These are phyloP conservation scores for Citrus reticulata DNA, from an alignment of 345 rosid genomes.

Conservation along the genomic window DNA sequence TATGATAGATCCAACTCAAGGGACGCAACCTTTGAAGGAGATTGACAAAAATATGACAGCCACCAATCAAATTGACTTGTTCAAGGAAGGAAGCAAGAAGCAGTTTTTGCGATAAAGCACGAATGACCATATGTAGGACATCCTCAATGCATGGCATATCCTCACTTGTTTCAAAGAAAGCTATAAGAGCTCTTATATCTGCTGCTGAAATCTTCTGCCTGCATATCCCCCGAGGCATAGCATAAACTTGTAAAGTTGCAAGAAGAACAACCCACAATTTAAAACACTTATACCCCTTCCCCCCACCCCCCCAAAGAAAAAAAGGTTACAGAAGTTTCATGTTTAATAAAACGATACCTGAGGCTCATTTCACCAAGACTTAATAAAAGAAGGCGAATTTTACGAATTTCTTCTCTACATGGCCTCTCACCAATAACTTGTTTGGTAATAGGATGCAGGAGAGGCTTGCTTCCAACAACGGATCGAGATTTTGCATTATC, in stretches of 20 bases:
- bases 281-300: neutral
- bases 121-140: conserved; percentile 86
- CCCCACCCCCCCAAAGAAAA: neutral
- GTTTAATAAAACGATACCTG: conserved; percentile 41
- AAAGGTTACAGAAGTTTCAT: neutral
- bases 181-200: conserved; percentile 69
- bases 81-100: conserved; percentile 78
- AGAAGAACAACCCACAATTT: neutral
- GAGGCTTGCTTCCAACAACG: conserved; percentile 74
- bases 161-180: conserved; percentile 85
- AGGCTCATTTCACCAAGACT: conserved; percentile 99
- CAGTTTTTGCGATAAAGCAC: conserved; percentile 72
- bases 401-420: conserved; percentile 69
- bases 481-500: conserved; percentile 62
- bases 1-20: neutral
- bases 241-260: conserved; percentile 14
- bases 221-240: conserved; percentile 25
- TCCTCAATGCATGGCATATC: conserved; percentile 94
- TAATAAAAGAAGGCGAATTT: conserved; percentile 89
- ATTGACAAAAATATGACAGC: conserved; percentile 81
- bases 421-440: conserved; percentile 74
- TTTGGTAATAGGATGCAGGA: conserved; percentile 60
- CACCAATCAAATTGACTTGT: conserved; percentile 81
- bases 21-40: conserved; percentile 73
- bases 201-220: conserved; percentile 68